phyloP scores from a whole-genome alignment of 208 protist species.

The Acanthamoeba rhysodes region DNA sequence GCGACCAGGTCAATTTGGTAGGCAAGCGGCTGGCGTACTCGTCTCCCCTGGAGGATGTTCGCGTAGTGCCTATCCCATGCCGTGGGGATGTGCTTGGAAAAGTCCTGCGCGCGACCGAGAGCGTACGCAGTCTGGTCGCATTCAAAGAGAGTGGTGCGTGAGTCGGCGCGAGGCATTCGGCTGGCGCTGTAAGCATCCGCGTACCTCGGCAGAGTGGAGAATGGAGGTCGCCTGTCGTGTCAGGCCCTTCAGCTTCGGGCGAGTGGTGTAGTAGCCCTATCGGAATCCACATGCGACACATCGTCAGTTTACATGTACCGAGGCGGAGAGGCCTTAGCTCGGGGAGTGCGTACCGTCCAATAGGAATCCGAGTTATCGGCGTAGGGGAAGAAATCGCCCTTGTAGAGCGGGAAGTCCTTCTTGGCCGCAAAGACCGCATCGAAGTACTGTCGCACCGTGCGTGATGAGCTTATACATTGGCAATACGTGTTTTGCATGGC shows the following conservation, averaged over 20 bases:
- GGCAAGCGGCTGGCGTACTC: neutral
- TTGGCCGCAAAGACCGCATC: conserved; percentile 64
- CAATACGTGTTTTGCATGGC: neutral
- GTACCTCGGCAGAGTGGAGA: conserved; percentile 71
- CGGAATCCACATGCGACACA: neutral
- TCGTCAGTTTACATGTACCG: neutral
- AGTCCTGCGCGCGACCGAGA: neutral
- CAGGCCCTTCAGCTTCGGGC: conserved; percentile 81
- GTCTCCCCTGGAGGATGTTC: neutral
- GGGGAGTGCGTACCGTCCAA: conserved; percentile 80
- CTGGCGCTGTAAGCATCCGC: too few species aligned
- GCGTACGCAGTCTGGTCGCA: neutral
- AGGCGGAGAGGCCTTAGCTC: neutral
- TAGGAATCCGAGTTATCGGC: conserved; percentile 86
- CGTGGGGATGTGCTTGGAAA: neutral
- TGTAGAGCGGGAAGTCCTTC: conserved; percentile 79
- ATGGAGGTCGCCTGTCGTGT: conserved; percentile 33
- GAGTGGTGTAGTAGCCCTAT: conserved; percentile 84
- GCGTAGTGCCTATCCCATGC: neutral
- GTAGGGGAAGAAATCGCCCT: conserved; percentile 89
- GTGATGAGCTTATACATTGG: too few species aligned
- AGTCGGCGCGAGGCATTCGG: neutral
- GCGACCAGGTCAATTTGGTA: neutral
- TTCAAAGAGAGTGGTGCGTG: neutral
- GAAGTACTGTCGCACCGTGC: conserved; percentile 86